These are phyloP conservation scores for Fusarium fujikuroi DNA, from an alignment of 2,329 filamentous ascomycete species.

Conservation along the genomic window DNA sequence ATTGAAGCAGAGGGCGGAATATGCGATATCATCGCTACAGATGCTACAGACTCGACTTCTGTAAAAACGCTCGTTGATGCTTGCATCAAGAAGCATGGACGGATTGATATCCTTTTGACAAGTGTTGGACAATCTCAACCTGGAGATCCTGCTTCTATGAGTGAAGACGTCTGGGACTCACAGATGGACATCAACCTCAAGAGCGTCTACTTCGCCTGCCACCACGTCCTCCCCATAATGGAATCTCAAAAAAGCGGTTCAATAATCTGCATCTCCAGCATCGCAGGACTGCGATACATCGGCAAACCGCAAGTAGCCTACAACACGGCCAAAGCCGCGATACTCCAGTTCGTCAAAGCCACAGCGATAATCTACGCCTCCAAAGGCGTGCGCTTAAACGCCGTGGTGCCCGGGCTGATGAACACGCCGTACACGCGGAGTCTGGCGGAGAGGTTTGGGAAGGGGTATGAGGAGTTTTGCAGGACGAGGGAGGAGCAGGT, in stretches of 20 bases:
- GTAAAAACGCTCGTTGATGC: slow-evolving; percentile 64
- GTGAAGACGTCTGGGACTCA: slow-evolving; percentile 60
- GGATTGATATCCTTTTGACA: slow-evolving; percentile 69
- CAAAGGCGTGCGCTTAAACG: slow-evolving; percentile 61
- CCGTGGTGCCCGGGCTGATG: slow-evolving; percentile 66
- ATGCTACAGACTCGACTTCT: slow-evolving; percentile 63
- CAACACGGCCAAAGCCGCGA: slow-evolving; percentile 61
- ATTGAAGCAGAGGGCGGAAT: slow-evolving; percentile 49
- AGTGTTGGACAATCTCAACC: slow-evolving; percentile 69
- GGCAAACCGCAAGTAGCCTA: slow-evolving; percentile 64
- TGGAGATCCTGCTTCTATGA: slow-evolving; percentile 60
- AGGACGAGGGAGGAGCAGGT: slow-evolving; percentile 65
- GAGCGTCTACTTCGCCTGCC: slow-evolving; percentile 63
- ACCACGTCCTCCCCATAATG: slow-evolving; percentile 65
- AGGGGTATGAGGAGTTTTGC: slow-evolving; percentile 60
- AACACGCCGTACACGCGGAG: slow-evolving; percentile 62
- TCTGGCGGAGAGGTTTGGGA: slow-evolving; percentile 56
- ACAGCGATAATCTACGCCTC: slow-evolving; percentile 62
- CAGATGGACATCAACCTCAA: slow-evolving; percentile 68
- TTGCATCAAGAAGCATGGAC: slow-evolving; percentile 62
- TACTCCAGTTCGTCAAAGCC: slow-evolving; percentile 61
- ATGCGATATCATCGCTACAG: slow-evolving; percentile 55
- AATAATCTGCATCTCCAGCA: slow-evolving; percentile 60
- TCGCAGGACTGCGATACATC: slow-evolving; percentile 63
- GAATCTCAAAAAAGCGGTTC: slow-evolving; percentile 56